A percentile compares a stretch with the other conserved stretches of the same genome.
These are phyloP conservation scores for Hippophae gyantsensis DNA, from an alignment of 306 rosid genomes.

Conservation along the genomic window DNA sequence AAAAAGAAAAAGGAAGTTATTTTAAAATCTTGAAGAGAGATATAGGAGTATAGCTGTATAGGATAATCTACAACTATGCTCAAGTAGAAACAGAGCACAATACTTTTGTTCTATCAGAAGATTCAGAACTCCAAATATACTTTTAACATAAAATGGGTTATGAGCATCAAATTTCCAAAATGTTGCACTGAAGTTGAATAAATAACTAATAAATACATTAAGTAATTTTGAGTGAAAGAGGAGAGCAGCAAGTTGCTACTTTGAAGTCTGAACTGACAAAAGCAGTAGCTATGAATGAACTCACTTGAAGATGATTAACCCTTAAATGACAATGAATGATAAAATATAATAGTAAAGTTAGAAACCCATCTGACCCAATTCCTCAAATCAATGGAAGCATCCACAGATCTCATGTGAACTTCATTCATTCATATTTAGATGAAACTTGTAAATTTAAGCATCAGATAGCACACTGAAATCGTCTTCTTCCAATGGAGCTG, in stretches of 20 bases:
- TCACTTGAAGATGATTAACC: constrained; percentile 33
- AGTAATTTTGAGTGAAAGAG: background rate
- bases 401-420: constrained; percentile 11
- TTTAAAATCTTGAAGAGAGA: background rate
- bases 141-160: background rate
- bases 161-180: too few species aligned
- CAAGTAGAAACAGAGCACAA: constrained; percentile 17
- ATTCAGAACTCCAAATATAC: constrained; percentile 14
- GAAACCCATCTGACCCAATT: constrained; percentile 17
- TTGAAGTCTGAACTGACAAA: constrained; percentile 2
- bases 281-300: constrained; percentile 16
- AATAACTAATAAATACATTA: too few species aligned
- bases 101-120: constrained; percentile 31
- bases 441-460: constrained; percentile 21
- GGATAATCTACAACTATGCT: constrained; percentile 24
- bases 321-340: constrained; percentile 24
- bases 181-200: too few species aligned
- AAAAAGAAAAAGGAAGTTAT: background rate
- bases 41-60: constrained; percentile 19
- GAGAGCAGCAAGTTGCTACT: background rate
- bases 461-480: constrained; percentile 51
- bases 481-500: constrained; percentile 58
- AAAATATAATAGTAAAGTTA: background rate
- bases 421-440: background rate
- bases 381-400: constrained; percentile 9